These are phyloP conservation scores for Darksidea phi DNA, from an alignment of 495 filamentous ascomycete species.

Conservation along the genomic window DNA sequence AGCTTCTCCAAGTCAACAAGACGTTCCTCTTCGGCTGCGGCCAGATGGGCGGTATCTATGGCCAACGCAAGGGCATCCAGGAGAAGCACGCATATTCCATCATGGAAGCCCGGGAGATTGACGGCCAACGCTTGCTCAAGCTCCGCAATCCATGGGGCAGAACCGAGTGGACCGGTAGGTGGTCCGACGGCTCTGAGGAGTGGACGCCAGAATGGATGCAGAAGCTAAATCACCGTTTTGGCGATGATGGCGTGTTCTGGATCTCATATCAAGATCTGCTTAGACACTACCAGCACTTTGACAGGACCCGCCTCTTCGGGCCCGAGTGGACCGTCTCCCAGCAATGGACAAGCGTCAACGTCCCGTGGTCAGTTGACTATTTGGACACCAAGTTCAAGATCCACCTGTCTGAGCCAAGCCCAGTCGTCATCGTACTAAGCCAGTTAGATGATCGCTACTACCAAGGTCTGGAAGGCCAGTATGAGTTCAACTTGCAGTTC, in stretches of 20 bases:
- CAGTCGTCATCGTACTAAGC: constrained; percentile 75
- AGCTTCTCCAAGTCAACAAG: constrained; percentile 79
- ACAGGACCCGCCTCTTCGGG: constrained; percentile 88
- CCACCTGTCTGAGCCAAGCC: constrained; percentile 61
- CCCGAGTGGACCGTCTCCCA: constrained; percentile 76
- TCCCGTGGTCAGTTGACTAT: constrained; percentile 85
- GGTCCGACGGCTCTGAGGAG: constrained; percentile 76
- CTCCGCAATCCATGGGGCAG: constrained; percentile 89
- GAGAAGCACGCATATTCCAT: constrained; percentile 89
- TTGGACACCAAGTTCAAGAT: constrained; percentile 79
- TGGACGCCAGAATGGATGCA: constrained; percentile 89
- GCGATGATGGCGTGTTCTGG: constrained; percentile 83
- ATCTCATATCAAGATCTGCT: constrained; percentile 79
- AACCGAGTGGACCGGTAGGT: constrained; percentile 63
- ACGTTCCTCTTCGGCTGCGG: constrained; percentile 86
- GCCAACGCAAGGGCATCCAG: constrained; percentile 68
- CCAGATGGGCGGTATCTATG: constrained; percentile 52
- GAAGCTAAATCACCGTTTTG: constrained; percentile 76
- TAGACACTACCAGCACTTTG: constrained; percentile 76
- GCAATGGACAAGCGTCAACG: constrained; percentile 79
- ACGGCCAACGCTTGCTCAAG: constrained; percentile 70
- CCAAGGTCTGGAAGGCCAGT: constrained; percentile 77
- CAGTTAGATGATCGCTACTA: constrained; percentile 89
- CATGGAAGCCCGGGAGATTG: constrained; percentile 74
- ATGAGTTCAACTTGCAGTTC: constrained; percentile 74